phyloP scores from a whole-genome alignment of 306 rosid species.

The Acacia melanoxylon region DNA sequence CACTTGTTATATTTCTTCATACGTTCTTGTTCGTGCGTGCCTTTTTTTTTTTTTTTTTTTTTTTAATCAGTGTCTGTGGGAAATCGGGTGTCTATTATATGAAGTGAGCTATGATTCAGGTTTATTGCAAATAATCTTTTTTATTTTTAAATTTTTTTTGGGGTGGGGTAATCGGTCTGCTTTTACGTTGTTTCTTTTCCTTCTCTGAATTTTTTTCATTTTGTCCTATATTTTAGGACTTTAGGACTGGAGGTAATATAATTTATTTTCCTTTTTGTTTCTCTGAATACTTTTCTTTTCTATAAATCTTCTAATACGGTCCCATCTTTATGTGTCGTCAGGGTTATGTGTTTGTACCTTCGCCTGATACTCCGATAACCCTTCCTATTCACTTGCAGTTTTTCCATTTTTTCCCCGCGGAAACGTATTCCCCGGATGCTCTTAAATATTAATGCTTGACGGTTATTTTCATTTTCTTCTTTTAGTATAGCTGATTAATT shows the following conservation, averaged over 20 bases:
- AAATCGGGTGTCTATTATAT: neutral
- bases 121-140: neutral
- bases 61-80: neutral
- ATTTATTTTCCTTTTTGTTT: neutral
- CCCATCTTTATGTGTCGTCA: neutral
- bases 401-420: neutral
- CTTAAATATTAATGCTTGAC: neutral
- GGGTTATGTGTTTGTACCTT: constrained; percentile 2
- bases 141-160: neutral
- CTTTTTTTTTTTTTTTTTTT: too few species aligned
- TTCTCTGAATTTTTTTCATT: neutral
- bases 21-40: neutral
- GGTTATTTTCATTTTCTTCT: constrained; percentile 5
- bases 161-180: neutral
- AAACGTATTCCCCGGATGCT: neutral
- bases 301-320: neutral
- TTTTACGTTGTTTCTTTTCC: neutral
- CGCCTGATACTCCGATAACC: neutral
- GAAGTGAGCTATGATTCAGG: neutral
- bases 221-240: too few species aligned
- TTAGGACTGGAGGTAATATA: neutral
- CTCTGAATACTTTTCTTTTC: neutral
- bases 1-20: neutral
- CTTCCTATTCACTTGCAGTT: constrained; percentile 2
- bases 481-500: neutral